Conservation (phyloP, 495 filamentous ascomycete species). For the Daldinia bambusicola region DNA sequence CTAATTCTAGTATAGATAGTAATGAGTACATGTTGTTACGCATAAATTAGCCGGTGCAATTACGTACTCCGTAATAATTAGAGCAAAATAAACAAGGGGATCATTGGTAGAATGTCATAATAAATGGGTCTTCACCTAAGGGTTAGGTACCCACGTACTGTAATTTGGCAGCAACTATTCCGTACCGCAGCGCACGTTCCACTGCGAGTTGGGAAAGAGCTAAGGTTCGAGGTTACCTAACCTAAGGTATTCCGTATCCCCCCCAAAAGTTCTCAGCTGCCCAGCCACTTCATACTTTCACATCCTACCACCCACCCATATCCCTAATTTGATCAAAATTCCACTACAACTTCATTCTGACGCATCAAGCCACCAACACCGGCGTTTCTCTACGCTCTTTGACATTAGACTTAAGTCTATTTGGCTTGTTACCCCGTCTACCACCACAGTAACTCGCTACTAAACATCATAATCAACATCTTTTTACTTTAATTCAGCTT, state of each 20-base stretch:
- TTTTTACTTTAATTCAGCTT: slow-evolving; percentile 18
- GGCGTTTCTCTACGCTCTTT: slow-evolving; percentile 18
- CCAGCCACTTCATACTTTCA: slow-evolving; percentile 38
- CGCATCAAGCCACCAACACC: slow-evolving; percentile 13
- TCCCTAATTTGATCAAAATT: slow-evolving; percentile 26
- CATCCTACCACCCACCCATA: slow-evolving; percentile 19
- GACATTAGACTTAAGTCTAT: slow-evolving; percentile 10
- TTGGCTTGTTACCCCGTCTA: slow-evolving; percentile 17
- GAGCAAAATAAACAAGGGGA: slow-evolving; percentile 6
- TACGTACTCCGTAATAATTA: slow-evolving; percentile 30
- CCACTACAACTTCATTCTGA: slow-evolving; percentile 21
- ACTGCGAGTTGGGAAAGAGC: slow-evolving; percentile 32
- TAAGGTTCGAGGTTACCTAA: neutral
- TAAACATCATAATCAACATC: slow-evolving; percentile 15
- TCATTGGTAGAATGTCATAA: slow-evolving; percentile 32
- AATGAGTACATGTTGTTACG: slow-evolving; percentile 20
- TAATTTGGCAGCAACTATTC: neutral
- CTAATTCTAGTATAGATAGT: slow-evolving; percentile 1
- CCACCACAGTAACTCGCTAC: slow-evolving; percentile 6
- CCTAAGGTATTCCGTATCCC: neutral
- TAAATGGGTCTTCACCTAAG: neutral
- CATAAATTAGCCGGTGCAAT: slow-evolving; percentile 5
- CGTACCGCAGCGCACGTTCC: slow-evolving; percentile 28
- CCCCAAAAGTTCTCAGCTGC: neutral
- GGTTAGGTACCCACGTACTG: too few relatives aligned